Percentiles rank a stretch among this genome's conserved stretches.
Evolutionary conservation across 176 grass and related monocot species (phyloP).

Genomic region (Aegilops umbellulata): DNA sequence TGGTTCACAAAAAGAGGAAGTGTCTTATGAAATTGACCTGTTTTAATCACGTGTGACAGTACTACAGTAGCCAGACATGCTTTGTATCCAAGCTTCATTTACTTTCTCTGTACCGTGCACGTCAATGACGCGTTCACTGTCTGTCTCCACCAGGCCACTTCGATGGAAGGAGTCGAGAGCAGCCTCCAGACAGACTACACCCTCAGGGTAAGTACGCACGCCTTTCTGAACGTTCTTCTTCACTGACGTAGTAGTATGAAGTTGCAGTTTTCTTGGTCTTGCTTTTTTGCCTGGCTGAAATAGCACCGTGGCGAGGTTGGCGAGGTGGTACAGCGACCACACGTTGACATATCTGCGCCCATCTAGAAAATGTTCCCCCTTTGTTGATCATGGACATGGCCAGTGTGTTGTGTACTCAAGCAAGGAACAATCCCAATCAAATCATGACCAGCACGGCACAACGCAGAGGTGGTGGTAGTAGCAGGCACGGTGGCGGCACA

Average conservation of each 20-base stretch:
- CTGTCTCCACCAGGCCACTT: slow-evolving; percentile 68
- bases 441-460: neutral
- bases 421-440: neutral
- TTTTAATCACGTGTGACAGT: neutral
- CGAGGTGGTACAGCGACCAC: neutral
- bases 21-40: neutral
- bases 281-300: neutral
- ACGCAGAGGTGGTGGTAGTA: neutral
- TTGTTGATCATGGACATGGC: neutral
- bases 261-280: neutral
- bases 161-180: slow-evolving; percentile 80
- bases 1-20: neutral
- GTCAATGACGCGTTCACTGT: neutral
- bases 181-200: slow-evolving; percentile 98
- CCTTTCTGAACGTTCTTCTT: neutral
- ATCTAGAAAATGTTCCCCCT: neutral
- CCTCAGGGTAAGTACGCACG: slow-evolving; percentile 50
- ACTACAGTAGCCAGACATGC: neutral
- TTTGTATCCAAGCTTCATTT: neutral
- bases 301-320: neutral
- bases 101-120: neutral
- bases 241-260: neutral
- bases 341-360: neutral
- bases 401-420: neutral
- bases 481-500: neutral